These are phyloP conservation scores for Bauhinia variegata DNA, from an alignment of 306 rosid species.

Conservation along the genomic window DNA sequence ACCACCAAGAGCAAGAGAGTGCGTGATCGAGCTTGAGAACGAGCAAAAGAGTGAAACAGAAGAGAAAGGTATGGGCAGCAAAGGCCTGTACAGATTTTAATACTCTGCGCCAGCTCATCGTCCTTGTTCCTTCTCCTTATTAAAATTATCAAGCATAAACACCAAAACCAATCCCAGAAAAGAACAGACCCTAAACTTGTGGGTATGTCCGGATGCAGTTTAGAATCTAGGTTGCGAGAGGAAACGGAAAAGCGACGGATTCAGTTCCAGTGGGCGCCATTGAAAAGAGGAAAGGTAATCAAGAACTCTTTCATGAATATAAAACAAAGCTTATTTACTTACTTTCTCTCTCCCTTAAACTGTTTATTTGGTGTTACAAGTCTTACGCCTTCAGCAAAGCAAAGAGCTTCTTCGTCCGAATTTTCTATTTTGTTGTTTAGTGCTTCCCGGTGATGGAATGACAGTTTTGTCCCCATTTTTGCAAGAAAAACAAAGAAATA, in stretches of 20 bases:
- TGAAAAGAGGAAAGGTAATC: conserved; percentile 18
- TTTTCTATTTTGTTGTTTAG: neutral
- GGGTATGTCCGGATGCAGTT: neutral
- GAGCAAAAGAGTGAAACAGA: conserved; percentile 82
- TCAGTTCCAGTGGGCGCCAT: conserved; percentile 22
- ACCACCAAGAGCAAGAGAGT: conserved; percentile 90
- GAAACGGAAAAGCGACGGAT: neutral
- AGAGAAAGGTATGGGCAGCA: conserved; percentile 75
- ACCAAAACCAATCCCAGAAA: neutral
- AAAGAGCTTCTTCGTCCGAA: neutral
- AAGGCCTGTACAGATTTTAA: conserved; percentile 87
- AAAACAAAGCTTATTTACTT: neutral
- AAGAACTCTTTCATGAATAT: neutral
- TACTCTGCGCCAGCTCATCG: conserved; percentile 92
- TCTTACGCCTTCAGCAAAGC: conserved; percentile 17
- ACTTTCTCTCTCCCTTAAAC: neutral
- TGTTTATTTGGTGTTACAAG: neutral
- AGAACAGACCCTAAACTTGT: neutral
- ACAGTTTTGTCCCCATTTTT: too few species aligned
- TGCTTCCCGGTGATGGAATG: too few species aligned
- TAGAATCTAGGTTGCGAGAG: conserved; percentile 18
- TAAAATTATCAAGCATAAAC: neutral
- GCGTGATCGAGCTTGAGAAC: conserved; percentile 87
- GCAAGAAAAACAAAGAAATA: too few species aligned
- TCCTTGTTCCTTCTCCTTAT: neutral